These are phyloP conservation scores for Neofusicoccum umdonicola DNA, from an alignment of 2,329 filamentous ascomycete species.

Conservation along the genomic window DNA sequence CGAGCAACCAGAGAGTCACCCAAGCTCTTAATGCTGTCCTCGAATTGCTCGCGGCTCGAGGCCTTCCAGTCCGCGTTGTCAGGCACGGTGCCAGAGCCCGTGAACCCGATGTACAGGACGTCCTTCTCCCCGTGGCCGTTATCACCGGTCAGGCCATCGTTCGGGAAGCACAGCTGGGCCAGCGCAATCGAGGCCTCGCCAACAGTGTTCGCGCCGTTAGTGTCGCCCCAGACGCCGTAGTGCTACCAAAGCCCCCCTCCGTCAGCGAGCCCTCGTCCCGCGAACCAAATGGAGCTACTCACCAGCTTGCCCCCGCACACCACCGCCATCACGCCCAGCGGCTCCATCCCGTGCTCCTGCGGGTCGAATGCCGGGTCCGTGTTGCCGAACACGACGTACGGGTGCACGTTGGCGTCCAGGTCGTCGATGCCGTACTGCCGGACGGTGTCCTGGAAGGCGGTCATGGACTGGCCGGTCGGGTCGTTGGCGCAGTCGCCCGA, in stretches of 20 bases:
- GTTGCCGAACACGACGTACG: constrained; percentile 57
- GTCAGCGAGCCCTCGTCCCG: neutral
- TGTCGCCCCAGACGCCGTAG: constrained; percentile 63
- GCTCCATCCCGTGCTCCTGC: constrained; percentile 45
- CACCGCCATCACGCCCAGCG: constrained; percentile 55
- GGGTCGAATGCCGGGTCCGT: constrained; percentile 26
- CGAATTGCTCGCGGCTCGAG: constrained; percentile 49
- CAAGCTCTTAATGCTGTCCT: constrained; percentile 50
- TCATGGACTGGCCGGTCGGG: constrained; percentile 44
- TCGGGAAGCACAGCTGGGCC: constrained; percentile 55
- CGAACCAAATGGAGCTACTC: neutral
- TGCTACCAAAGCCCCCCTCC: constrained; percentile 32
- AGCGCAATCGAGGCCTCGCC: constrained; percentile 60
- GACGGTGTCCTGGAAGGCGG: constrained; percentile 42
- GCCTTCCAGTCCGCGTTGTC: constrained; percentile 57
- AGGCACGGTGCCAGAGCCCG: constrained; percentile 56
- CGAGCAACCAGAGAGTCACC: constrained; percentile 52
- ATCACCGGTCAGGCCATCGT: constrained; percentile 51
- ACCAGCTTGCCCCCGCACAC: constrained; percentile 52
- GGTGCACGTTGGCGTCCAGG: constrained; percentile 52
- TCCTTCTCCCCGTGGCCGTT: constrained; percentile 57
- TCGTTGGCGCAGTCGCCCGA: constrained; percentile 39
- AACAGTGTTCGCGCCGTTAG: constrained; percentile 55
- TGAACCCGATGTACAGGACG: constrained; percentile 63
- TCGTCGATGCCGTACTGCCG: constrained; percentile 38